Base-by-base conservation (phyloP, 2,329 filamentous ascomycete species). In the Fusarium longipes region DNA sequence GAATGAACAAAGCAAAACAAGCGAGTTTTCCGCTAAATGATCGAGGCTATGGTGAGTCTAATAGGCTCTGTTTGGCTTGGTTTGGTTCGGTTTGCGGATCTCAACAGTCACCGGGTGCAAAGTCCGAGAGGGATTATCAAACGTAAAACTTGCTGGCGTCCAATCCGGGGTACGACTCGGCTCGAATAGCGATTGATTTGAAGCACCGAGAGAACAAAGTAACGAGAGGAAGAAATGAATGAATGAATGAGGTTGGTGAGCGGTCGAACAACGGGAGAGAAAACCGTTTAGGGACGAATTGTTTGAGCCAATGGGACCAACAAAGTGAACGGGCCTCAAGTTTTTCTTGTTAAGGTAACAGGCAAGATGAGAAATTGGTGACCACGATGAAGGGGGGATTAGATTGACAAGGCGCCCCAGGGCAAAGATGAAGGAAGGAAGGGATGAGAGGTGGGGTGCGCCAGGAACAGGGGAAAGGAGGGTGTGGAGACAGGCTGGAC, bases 371-470 rank as follows among this genome's bases (percentile, higher is more conserved):
- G 70, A 72, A 72, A 71, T 73, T 71, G 70, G 68, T 55, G 64
- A 61, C 57, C 59, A 60, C 63, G 54, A 73, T 73, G 69, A 73
- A 72, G 71, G 71, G 71, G 70, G 71, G 63, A 70, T 71, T 70
- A 61, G 59, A 67, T 55, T 71, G 62, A 67, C 67, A 65, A 55
- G 60, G 65, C 57, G 65, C 63, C 65, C 63, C 39, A 60, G 63
- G 32, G 36, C 53, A 63, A 66, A 52, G 48, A 35, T 20, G 45
- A 64, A 52, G 59, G 61, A 60, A 62, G 57, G 57, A 55, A 63
- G 51, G 65, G 61, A 66, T 65, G 67, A 59, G 70, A 63, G 63
- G 61, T 50, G 70, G 68, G 61, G 57, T 62, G 67, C 58, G 55
- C 52, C 48, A 68, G 57, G 52, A 36, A 59, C 52, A 63, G n/a